Evolutionary conservation across 306 rosid species (phyloP).

Genomic region (Chamaecrista fasciculata): DNA sequence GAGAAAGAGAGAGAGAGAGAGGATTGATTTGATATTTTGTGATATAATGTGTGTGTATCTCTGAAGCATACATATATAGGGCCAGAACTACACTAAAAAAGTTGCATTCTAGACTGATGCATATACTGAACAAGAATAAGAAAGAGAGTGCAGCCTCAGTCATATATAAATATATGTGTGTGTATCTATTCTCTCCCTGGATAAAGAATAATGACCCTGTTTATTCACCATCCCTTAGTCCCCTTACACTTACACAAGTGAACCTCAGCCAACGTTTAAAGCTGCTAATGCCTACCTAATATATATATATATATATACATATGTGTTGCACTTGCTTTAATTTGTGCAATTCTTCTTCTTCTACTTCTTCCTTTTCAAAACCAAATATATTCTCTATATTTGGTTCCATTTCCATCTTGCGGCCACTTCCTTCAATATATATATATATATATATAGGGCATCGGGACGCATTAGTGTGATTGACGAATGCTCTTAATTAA

Average conservation of each 20-base stretch:
- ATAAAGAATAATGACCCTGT: constrained; percentile 2
- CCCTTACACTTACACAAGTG: constrained; percentile 16
- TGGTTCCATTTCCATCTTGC: too few relatives aligned
- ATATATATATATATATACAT: neutral
- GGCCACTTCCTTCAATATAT: too few relatives aligned
- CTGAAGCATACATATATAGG: constrained; percentile 17
- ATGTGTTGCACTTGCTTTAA: too few relatives aligned
- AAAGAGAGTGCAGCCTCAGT: constrained; percentile 1
- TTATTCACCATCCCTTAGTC: neutral
- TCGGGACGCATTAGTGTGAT: too few relatives aligned
- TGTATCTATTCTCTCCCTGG: constrained; percentile 2
- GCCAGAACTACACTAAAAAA: constrained; percentile 44
- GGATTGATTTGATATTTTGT: too few relatives aligned
- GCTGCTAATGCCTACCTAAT: constrained; percentile 35
- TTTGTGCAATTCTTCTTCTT: neutral
- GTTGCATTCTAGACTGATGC: constrained; percentile 29
- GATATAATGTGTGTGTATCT: neutral
- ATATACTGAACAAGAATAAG: constrained; percentile 5
- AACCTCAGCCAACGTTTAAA: constrained; percentile 54
- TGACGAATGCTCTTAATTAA: too few relatives aligned
- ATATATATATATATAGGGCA: too few relatives aligned
- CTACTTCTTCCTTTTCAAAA: neutral
- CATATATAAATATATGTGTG: neutral
- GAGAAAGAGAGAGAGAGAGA: neutral
- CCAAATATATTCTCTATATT: neutral